phyloP scores from a whole-genome alignment of 2,329 filamentous ascomycete genomes.

The Trichoderma koningiopsis region DNA sequence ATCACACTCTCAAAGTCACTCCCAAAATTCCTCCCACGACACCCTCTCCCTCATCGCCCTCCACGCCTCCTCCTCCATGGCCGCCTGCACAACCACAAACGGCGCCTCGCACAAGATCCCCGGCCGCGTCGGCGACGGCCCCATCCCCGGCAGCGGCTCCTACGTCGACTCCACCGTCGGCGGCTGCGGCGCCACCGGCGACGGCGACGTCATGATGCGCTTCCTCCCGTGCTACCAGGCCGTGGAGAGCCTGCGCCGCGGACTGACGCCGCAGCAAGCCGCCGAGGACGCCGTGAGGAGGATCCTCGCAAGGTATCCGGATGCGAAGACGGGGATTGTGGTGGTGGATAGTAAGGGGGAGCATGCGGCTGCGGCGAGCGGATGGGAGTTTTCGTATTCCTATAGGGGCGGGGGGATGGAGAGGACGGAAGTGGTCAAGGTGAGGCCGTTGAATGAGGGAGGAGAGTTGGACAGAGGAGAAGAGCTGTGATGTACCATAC shows the following conservation, averaged over 20 bases:
- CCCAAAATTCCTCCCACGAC: slow-evolving; percentile 46
- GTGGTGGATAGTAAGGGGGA: slow-evolving; percentile 52
- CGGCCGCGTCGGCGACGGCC: slow-evolving; percentile 58
- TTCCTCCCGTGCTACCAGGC: slow-evolving; percentile 61
- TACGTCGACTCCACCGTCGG: slow-evolving; percentile 58
- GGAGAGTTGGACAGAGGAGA: neutral
- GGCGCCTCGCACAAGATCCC: slow-evolving; percentile 57
- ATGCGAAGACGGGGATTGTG: slow-evolving; percentile 51
- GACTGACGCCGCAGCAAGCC: slow-evolving; percentile 51
- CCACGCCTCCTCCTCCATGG: slow-evolving; percentile 48
- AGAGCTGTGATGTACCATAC: neutral
- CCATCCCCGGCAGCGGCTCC: slow-evolving; percentile 56
- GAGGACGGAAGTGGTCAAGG: slow-evolving; percentile 47
- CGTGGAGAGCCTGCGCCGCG: slow-evolving; percentile 54
- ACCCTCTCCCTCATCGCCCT: slow-evolving; percentile 58
- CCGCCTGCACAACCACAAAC: slow-evolving; percentile 59
- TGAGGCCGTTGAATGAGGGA: slow-evolving; percentile 32
- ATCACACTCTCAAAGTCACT: neutral
- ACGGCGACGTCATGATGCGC: slow-evolving; percentile 60
- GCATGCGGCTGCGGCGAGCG: slow-evolving; percentile 54
- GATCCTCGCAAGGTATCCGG: slow-evolving; percentile 52
- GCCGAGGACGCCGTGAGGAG: slow-evolving; percentile 54
- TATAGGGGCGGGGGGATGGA: slow-evolving; percentile 52
- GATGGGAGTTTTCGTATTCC: slow-evolving; percentile 58
- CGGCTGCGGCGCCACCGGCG: slow-evolving; percentile 58